Base-by-base conservation (phyloP, 805 yeast genomes). In the Sugiyamaella smithiae region DNA sequence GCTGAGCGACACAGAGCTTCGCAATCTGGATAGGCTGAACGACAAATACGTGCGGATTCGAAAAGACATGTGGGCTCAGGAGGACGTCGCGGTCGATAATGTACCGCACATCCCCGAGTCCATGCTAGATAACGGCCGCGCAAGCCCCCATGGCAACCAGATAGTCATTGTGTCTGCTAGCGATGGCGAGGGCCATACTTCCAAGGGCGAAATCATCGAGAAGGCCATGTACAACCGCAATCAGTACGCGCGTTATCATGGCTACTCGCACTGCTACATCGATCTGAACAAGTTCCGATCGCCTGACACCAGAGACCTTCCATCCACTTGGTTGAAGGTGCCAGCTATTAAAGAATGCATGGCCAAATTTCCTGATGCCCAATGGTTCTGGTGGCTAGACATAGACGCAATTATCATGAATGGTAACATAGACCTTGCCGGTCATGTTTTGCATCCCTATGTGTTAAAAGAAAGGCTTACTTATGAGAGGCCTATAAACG, bases 341-440 rank as follows among this genome's bases (percentile, higher is more conserved):
- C 63, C 64, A 6, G 67, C 68, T 12, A 55, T 67, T 17, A 50
- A 51, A 43, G 60, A 61, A 9, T 59, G 65, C 2, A 61, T 65
- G 29, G 58, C 51, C 16, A 33, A 35, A 14, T 46, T 61, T 45
- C 69, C 71, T 2, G 56, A 59, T 2, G 67, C 62, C 9, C 66
- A 67, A 42, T 67, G 71, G 71, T 56, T 67, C 23, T 66, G 68
- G 67, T 66, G 69, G 70, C 58, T 67, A 16, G 71, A 67, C 47
- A 56, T 59, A 4, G 71, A 67, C 26, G 62, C 64, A 6, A 54
- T 67, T 17, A 62, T 67, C 45, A 64, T 65, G 64, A 64, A 66
- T 35, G 59, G 59, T 4, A 37, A 55, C 5, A 20, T 60, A 19
- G 63, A 62, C 16, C 46, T 67, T 4, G 61, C 57, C 3, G 41